Evolutionary conservation across 1,284 basidiomycete species (phyloP).

Genomic region (Ustilago loliicola): DNA sequence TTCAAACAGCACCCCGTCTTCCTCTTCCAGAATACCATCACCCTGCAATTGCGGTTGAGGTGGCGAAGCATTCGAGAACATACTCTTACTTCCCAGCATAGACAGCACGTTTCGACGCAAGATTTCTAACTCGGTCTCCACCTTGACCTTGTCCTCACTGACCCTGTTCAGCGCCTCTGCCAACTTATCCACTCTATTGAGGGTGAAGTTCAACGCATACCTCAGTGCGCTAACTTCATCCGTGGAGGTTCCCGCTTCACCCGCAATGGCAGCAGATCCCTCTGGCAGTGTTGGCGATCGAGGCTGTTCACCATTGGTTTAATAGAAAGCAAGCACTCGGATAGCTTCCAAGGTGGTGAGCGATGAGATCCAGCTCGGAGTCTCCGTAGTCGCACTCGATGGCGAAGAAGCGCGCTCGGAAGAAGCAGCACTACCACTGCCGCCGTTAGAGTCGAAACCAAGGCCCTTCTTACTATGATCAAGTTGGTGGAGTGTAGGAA

Average conservation of each 20-base stretch:
- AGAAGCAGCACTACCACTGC: background rate
- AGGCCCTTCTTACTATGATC: background rate
- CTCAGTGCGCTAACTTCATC: slow-evolving; percentile 35
- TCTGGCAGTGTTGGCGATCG: background rate
- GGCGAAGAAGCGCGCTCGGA: slow-evolving; percentile 11
- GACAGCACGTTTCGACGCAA: slow-evolving; percentile 36
- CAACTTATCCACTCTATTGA: slow-evolving; percentile 25
- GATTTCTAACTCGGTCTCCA: slow-evolving; percentile 33
- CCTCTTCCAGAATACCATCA: slow-evolving; percentile 3
- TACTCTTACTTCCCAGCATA: slow-evolving; percentile 27
- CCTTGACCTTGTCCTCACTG: slow-evolving; percentile 28
- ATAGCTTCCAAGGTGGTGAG: slow-evolving; percentile 43
- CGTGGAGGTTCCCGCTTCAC: background rate
- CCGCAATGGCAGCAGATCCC: background rate
- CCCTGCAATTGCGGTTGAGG: background rate
- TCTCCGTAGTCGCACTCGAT: slow-evolving; percentile 7
- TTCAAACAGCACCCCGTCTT: background rate
- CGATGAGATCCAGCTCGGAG: slow-evolving; percentile 36
- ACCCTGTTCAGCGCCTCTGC: slow-evolving; percentile 24
- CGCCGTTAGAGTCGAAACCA: slow-evolving; percentile 2
- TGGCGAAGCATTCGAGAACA: slow-evolving; percentile 8
- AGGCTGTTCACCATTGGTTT: slow-evolving; percentile 1
- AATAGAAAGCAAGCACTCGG: slow-evolving; percentile 40
- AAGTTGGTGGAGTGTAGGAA: slow-evolving; percentile 29
- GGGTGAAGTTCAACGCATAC: slow-evolving; percentile 31